A percentile compares a stretch with the other conserved stretches of the same genome.
Conservation (phyloP, 208 protist genomes). For the Trypanosoma conorhini region DNA sequence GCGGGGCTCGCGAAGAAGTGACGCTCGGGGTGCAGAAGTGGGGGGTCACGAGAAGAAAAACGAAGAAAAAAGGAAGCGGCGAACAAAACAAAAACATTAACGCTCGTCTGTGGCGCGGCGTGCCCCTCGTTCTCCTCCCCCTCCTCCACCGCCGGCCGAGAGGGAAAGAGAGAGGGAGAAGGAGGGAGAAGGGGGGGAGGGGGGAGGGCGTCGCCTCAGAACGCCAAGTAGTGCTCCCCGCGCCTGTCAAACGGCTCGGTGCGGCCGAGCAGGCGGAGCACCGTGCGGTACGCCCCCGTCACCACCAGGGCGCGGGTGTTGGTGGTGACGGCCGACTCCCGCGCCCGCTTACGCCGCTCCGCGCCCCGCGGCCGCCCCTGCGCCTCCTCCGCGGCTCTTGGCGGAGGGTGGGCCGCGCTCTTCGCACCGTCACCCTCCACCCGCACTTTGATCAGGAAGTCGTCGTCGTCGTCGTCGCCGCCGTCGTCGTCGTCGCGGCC, state of each 20-base stretch:
- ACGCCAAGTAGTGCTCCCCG: constrained; percentile 72
- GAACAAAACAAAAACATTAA: not conserved
- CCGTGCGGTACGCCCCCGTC: constrained; percentile 54
- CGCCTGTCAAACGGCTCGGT: constrained; percentile 52
- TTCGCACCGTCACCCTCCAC: constrained; percentile 23
- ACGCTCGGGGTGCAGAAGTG: not conserved
- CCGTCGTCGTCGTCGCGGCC: constrained; percentile 16
- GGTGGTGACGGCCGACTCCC: not conserved
- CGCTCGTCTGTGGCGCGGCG: not conserved
- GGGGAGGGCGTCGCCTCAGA: constrained; percentile 29
- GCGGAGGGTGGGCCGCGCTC: not conserved
- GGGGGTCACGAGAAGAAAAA: no score
- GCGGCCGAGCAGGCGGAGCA: constrained; percentile 66
- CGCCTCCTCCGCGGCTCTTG: constrained; percentile 1
- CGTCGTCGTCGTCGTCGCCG: constrained; percentile 53
- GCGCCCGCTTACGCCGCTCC: constrained; percentile 4
- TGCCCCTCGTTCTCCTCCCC: not conserved
- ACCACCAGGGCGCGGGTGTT: constrained; percentile 34
- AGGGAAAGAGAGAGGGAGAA: not conserved
- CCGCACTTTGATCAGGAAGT: constrained; percentile 68
- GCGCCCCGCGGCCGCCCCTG: not conserved
- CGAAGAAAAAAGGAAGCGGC: not conserved
- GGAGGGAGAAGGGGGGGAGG: no score
- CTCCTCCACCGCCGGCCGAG: no score
- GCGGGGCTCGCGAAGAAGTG: not conserved